Evolutionary conservation across 2,329 filamentous ascomycete genomes (phyloP), one percentile per base, ranked within the genome.

Genomic region (Colletotrichum sansevieriae): DNA sequence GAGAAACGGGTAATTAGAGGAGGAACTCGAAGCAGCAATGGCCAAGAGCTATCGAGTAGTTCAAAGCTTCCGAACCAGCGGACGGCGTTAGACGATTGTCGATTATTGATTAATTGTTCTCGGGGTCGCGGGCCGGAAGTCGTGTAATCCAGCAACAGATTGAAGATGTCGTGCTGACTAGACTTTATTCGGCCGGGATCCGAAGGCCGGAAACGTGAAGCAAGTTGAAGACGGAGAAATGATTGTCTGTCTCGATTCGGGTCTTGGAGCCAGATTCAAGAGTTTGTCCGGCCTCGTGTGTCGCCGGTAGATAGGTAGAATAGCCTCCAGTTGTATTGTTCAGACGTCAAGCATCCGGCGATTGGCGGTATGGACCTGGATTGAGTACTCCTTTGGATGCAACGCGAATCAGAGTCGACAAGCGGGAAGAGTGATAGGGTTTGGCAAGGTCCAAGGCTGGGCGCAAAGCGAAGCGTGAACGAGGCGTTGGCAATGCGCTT

Each of bases 181-280:
- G 54, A 61, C 65, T 68, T 65, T 60, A 55, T 68, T 65, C 55
- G 41, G 62, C 62, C 55, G 62, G 65, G 55, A 55, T 51, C 47
- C 62, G 55, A 55, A 55, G 41, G 29, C 65, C 62, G 65, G 51
- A 68, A 68, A 65, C 62, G 65, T 59, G 61, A 68, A 39, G 65
- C 61, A 44, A 47, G 47, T 59, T 62, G 47, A 60, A 60, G 65
- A 65, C 55, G 62, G 65, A 47, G 13, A 56, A 60, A 55, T 43
- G 55, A 44, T 60, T 54, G 55, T 43, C 46, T 33, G 44, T 58
- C 46, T 58, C 47, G 54, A 68, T 35, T 43, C 29, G 64, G 59
- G 52, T 37, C 51, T 44, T 44, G 60, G 44, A 43, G 25, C 52
- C 44, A 58, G 60, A 44, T 43, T 58, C 43, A 22, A 57, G 22